A percentile compares a stretch with the other conserved stretches of the same genome.
Conservation (phyloP, 108 stramenopile species). For the Nitzschia putrida region DNA sequence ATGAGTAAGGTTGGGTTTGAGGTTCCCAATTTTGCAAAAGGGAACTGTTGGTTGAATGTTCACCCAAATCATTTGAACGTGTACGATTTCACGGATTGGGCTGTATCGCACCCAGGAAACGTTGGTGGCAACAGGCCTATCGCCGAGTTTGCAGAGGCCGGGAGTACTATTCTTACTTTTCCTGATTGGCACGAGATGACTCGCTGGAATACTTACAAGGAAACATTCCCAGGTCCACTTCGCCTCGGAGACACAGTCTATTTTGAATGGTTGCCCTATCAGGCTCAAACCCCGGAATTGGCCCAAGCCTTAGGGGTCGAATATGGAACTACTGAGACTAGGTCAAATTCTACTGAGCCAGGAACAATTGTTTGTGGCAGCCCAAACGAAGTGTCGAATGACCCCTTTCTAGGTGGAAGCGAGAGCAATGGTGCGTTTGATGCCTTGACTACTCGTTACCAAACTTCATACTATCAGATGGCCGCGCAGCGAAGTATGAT, state of each 20-base stretch:
- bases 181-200: background rate
- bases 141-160: background rate
- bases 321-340: too few species aligned
- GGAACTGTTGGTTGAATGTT: constrained; percentile 45
- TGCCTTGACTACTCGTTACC: background rate
- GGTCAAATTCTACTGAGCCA: too few species aligned
- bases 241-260: too few species aligned
- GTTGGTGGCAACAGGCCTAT: background rate
- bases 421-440: background rate
- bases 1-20: too few species aligned
- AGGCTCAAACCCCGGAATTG: too few species aligned
- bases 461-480: background rate
- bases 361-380: constrained; percentile 55
- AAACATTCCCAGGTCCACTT: too few species aligned
- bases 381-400: constrained; percentile 58
- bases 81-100: constrained; percentile 63
- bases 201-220: background rate
- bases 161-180: background rate
- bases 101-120: constrained; percentile 21
- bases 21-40: background rate
- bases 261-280: too few species aligned
- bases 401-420: constrained; percentile 19
- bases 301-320: too few species aligned
- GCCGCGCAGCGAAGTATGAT: background rate
- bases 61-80: constrained; percentile 55